Evolutionary conservation across 768 basidiomycete species (phyloP).

Genomic region (Pleurotus sapidus): DNA sequence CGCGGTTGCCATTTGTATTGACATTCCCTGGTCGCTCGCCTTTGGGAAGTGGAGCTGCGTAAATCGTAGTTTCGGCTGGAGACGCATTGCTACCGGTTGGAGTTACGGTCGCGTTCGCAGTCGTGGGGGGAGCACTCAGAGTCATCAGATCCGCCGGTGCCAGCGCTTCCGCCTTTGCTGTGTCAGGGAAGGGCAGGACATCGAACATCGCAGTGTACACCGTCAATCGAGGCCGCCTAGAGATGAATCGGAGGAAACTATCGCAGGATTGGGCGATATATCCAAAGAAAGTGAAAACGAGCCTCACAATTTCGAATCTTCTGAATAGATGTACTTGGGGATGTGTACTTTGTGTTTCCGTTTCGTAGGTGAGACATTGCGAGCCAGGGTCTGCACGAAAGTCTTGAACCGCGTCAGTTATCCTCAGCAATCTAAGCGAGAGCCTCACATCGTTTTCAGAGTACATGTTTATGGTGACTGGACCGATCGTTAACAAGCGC

Average conservation of each 20-base stretch:
- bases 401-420: neutral
- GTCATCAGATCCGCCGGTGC: neutral
- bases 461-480: slow-evolving; percentile 45
- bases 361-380: slow-evolving; percentile 33
- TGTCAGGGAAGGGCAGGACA: neutral
- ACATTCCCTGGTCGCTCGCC: slow-evolving; percentile 7
- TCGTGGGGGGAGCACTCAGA: neutral
- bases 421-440: neutral
- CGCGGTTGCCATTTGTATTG: slow-evolving; percentile 2
- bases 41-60: slow-evolving; percentile 9
- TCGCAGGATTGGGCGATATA: neutral
- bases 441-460: slow-evolving; percentile 37
- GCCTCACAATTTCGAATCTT: slow-evolving; percentile 27
- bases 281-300: neutral
- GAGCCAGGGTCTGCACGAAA: slow-evolving; percentile 32
- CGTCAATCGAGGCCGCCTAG: slow-evolving; percentile 22
- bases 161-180: neutral
- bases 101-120: slow-evolving; percentile 5
- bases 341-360: slow-evolving; percentile 27
- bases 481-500: slow-evolving; percentile 35
- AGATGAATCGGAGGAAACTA: slow-evolving; percentile 33
- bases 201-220: slow-evolving; percentile 53
- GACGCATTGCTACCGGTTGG: neutral
- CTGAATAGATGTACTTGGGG: slow-evolving; percentile 23
- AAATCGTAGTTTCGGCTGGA: slow-evolving; percentile 12